Evolutionary conservation across 345 rosid species (phyloP).

Genomic region (Hevea brasiliensis): DNA sequence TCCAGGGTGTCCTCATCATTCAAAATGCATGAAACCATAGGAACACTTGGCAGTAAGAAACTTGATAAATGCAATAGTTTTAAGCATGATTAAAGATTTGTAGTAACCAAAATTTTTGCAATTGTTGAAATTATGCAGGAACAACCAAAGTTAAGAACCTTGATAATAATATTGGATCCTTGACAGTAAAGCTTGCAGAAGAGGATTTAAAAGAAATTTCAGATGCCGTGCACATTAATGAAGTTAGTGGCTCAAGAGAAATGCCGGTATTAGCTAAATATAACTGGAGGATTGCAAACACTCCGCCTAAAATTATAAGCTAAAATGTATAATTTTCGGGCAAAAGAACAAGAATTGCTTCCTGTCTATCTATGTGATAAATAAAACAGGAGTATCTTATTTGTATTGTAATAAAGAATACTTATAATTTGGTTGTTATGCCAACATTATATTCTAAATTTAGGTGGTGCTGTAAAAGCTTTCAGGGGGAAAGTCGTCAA

Average conservation of each 20-base stretch:
- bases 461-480: neutral
- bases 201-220: conserved; percentile 23
- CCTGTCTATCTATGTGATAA: neutral
- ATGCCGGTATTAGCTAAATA: neutral
- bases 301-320: conserved; percentile 14
- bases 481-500: neutral
- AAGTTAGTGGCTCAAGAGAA: conserved; percentile 22
- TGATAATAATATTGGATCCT: conserved; percentile 22
- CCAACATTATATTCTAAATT: neutral
- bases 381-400: neutral
- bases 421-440: neutral
- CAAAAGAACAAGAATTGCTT: neutral
- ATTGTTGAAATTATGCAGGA: conserved; percentile 14
- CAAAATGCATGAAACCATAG: too few species aligned
- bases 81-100: neutral
- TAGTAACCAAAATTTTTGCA: neutral
- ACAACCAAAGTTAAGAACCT: conserved; percentile 31
- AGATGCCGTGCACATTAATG: conserved; percentile 15
- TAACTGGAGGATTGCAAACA: conserved; percentile 16
- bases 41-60: too few species aligned
- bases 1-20: too few species aligned
- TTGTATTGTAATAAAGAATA: neutral
- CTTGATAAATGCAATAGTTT: neutral
- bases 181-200: conserved; percentile 19
- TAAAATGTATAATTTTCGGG: neutral